Conservation (phyloP, 176 grass and related monocot species). For the Urochloa ruziziensis region DNA sequence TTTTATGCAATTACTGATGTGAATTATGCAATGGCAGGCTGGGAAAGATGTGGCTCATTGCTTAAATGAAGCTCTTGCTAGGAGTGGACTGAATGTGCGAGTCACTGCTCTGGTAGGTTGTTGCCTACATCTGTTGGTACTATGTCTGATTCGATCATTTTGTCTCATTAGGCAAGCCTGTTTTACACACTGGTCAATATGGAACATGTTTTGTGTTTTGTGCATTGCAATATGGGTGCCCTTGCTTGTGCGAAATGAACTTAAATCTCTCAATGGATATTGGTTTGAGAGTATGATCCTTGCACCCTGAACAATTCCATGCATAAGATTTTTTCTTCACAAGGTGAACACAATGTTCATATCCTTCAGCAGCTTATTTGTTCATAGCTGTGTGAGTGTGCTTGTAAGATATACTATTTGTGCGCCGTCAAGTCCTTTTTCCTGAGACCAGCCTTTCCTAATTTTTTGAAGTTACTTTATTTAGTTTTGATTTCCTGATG, state of each 20-base stretch:
- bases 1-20: neutral
- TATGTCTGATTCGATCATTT: neutral
- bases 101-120: slow-evolving; percentile 76
- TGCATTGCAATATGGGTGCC: neutral
- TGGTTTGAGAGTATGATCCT: neutral
- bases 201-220: neutral
- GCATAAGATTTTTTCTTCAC: neutral
- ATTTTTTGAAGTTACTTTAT: neutral
- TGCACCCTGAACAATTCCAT: neutral
- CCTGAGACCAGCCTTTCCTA: neutral
- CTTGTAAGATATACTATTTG: neutral
- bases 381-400: neutral
- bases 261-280: neutral
- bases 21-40: slow-evolving; percentile 42
- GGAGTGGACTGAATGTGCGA: slow-evolving; percentile 60
- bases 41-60: slow-evolving; percentile 74
- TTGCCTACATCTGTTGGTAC: neutral
- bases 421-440: neutral
- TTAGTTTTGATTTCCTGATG: neutral
- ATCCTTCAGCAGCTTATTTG: neutral
- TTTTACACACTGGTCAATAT: slow-evolving; percentile 7
- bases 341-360: neutral
- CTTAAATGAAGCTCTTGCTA: slow-evolving; percentile 78
- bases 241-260: neutral
- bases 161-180: neutral